These are phyloP conservation scores for Incumbomyces delicatus DNA, from an alignment of 2,329 filamentous ascomycete species.

Conservation along the genomic window DNA sequence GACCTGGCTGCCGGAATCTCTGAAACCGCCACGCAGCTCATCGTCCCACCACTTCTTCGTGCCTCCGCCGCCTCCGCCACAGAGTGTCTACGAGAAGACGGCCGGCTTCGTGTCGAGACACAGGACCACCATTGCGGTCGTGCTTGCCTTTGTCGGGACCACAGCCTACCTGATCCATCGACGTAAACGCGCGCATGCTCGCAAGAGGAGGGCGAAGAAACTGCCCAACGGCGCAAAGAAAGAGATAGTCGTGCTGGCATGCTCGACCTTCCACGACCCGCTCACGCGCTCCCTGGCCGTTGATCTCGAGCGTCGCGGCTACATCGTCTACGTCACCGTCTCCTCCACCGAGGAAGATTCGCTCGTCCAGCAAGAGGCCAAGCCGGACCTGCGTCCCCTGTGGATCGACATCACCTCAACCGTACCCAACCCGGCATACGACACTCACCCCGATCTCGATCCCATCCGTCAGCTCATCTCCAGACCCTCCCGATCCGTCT, in stretches of 20 bases:
- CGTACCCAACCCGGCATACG: constrained; percentile 15
- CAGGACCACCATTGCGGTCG: constrained; percentile 61
- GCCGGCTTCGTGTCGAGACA: constrained; percentile 65
- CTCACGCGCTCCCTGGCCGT: constrained; percentile 72
- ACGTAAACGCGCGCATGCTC: constrained; percentile 49
- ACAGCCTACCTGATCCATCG: constrained; percentile 49
- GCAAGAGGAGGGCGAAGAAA: constrained; percentile 64
- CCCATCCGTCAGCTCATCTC: constrained; percentile 19
- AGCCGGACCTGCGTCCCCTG: constrained; percentile 71
- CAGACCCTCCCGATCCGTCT: constrained; percentile 12
- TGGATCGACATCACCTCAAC: constrained; percentile 69
- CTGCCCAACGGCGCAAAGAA: constrained; percentile 73
- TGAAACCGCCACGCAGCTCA: constrained; percentile 43
- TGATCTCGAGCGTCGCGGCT: constrained; percentile 83
- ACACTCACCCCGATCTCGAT: constrained; percentile 21
- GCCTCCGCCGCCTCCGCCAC: constrained; percentile 31
- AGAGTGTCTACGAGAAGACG: constrained; percentile 43
- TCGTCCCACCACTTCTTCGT: constrained; percentile 16
- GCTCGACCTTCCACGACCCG: constrained; percentile 67
- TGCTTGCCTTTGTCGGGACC: constrained; percentile 62
- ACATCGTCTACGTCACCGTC: constrained; percentile 86
- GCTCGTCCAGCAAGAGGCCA: constrained; percentile 60
- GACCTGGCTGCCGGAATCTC: constrained; percentile 61
- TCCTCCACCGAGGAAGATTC: constrained; percentile 77
- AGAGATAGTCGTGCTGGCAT: constrained; percentile 81